Evolutionary conservation across 306 rosid genomes (phyloP).

Genomic region (Prunus padus): DNA sequence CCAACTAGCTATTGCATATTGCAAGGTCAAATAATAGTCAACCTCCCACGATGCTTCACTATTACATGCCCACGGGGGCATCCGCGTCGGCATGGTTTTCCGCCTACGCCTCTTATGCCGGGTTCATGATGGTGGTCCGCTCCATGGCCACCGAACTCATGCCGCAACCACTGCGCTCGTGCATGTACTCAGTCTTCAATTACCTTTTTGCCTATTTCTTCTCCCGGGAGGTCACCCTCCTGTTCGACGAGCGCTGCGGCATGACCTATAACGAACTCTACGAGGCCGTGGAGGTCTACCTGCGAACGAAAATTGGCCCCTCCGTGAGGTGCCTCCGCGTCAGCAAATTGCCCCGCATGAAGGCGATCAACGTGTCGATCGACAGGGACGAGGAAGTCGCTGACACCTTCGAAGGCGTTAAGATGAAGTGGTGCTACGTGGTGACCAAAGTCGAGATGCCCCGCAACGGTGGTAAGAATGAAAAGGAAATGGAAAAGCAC

Average conservation of each 20-base stretch:
- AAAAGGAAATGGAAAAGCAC: constrained; percentile 4
- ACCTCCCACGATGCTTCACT: too few species aligned
- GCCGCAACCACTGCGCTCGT: constrained; percentile 27
- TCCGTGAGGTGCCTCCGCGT: constrained; percentile 22
- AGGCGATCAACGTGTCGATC: constrained; percentile 20
- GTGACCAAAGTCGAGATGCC: background rate
- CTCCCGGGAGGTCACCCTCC: constrained; percentile 25
- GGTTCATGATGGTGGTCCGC: constrained; percentile 36
- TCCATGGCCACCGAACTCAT: constrained; percentile 39
- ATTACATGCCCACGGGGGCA: background rate
- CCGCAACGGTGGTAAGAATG: too few species aligned
- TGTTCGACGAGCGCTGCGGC: constrained; percentile 28
- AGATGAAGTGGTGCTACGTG: constrained; percentile 22
- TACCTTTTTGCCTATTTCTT: constrained; percentile 29
- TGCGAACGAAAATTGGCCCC: constrained; percentile 27
- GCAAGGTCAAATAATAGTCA: too few species aligned
- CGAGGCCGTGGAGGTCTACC: constrained; percentile 35
- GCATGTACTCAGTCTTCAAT: constrained; percentile 16
- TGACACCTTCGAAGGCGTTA: constrained; percentile 18
- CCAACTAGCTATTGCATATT: too few species aligned
- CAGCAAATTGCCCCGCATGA: constrained; percentile 26
- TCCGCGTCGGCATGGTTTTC: constrained; percentile 34
- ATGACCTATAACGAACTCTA: constrained; percentile 38
- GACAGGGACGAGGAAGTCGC: constrained; percentile 18
- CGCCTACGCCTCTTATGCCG: constrained; percentile 40